phyloP scores from a whole-genome alignment of 116 monocot species.

The Trichopus zeylanicus region DNA sequence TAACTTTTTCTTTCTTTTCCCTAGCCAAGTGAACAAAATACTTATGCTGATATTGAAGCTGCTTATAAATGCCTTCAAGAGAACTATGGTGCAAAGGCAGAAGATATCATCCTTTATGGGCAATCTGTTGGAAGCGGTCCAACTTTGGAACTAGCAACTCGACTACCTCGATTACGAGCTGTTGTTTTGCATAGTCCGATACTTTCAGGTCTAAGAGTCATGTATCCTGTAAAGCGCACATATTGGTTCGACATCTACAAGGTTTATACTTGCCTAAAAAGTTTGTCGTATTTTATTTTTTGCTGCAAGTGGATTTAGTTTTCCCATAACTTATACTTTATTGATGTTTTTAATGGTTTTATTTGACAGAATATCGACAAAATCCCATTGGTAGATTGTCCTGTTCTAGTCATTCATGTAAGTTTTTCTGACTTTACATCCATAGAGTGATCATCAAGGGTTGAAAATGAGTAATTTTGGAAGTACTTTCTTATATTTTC shows the following conservation, averaged over 20 bases:
- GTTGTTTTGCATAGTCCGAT: slow-evolving; percentile 90
- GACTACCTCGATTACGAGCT: slow-evolving; percentile 63
- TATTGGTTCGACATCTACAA: slow-evolving; percentile 99
- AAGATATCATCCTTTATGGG: slow-evolving; percentile 92
- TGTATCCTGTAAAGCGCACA: slow-evolving; percentile 94
- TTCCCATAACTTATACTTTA: not conserved
- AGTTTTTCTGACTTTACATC: slow-evolving; percentile 10
- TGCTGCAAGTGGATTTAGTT: not conserved
- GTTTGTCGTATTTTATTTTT: not conserved
- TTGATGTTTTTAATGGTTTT: slow-evolving; percentile 1
- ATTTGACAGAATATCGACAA: slow-evolving; percentile 65
- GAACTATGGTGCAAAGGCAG: slow-evolving; percentile 70
- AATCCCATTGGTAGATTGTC: slow-evolving; percentile 61
- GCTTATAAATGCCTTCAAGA: slow-evolving; percentile 79
- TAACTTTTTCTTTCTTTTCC: slow-evolving; percentile 13
- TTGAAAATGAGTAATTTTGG: too few species aligned
- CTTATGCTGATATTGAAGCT: slow-evolving; percentile 93
- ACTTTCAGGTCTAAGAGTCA: slow-evolving; percentile 90
- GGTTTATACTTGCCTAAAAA: slow-evolving; percentile 31
- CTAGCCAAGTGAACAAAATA: slow-evolving; percentile 88
- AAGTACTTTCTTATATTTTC: too few species aligned
- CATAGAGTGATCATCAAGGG: too few species aligned
- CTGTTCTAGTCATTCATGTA: slow-evolving; percentile 80
- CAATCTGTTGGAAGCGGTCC: slow-evolving; percentile 99
- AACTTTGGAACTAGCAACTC: slow-evolving; percentile 74